A percentile compares a stretch with the other conserved stretches of the same genome.
These are phyloP conservation scores for Globisporangium abappressorium DNA, from an alignment of 352 stramenopile genomes.

Conservation along the genomic window DNA sequence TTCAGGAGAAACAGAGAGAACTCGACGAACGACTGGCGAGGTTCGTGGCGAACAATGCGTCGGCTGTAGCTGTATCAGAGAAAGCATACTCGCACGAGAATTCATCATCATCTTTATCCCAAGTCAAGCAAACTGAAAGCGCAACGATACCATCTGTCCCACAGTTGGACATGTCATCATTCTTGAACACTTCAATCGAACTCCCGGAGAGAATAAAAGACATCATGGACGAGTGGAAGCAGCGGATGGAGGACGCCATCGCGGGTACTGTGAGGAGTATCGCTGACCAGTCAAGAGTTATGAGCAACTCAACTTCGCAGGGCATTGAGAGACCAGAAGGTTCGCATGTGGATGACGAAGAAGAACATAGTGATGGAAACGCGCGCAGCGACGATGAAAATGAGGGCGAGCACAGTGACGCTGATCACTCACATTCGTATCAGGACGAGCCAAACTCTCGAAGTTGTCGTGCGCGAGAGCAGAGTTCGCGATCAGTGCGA, in stretches of 20 bases:
- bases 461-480: no score
- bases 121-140: neutral
- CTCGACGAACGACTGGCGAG: constrained; percentile 43
- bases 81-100: neutral
- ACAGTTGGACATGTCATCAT: constrained; percentile 39
- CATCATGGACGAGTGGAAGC: constrained; percentile 64
- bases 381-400: neutral
- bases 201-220: constrained; percentile 53
- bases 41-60: constrained; percentile 2
- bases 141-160: neutral
- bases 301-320: neutral
- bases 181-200: constrained; percentile 55
- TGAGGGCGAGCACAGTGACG: neutral
- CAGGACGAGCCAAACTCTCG: neutral
- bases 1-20: constrained; percentile 59
- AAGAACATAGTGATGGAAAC: neutral
- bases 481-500: neutral
- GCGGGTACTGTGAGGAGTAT: constrained; percentile 21
- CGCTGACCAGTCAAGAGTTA: constrained; percentile 11
- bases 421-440: neutral
- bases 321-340: neutral
- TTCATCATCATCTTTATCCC: neutral
- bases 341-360: neutral
- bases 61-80: neutral
- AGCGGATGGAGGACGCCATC: constrained; percentile 46